phyloP scores from a whole-genome alignment of 768 basidiomycete genomes.

The Porphyrellus cyaneotinctus region DNA sequence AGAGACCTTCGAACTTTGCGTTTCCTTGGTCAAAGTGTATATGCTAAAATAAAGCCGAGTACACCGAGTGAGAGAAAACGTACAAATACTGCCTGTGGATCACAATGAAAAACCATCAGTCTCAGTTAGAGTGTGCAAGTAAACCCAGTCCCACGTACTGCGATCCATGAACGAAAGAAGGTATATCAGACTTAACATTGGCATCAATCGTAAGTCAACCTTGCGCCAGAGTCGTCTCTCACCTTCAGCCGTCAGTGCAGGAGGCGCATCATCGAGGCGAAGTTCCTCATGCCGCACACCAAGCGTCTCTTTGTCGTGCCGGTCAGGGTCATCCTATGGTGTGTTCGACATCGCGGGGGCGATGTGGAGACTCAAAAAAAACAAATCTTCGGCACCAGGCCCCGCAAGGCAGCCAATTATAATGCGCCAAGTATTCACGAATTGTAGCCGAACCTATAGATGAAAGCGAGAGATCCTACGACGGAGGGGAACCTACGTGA shows the following conservation, averaged over 20 bases:
- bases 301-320: not conserved
- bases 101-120: not conserved
- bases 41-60: not conserved
- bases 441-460: too few species aligned
- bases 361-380: not conserved
- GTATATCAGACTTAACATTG: conserved; percentile 57
- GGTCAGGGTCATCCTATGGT: not conserved
- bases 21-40: conserved; percentile 39
- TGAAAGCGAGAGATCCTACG: too few species aligned
- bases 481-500: too few species aligned
- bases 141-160: conserved; percentile 33
- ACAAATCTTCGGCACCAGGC: too few species aligned
- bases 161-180: conserved; percentile 62
- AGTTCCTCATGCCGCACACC: not conserved
- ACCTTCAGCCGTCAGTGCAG: conserved; percentile 30
- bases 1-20: conserved; percentile 61
- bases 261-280: not conserved
- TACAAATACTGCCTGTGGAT: conserved; percentile 53
- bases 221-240: conserved; percentile 56
- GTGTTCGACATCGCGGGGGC: not conserved
- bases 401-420: too few species aligned
- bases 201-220: conserved; percentile 55
- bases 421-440: too few species aligned
- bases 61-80: not conserved
- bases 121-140: not conserved